Percentiles rank a stretch among this genome's conserved stretches.
Conservation (phyloP, 2,329 filamentous ascomycete genomes). For the Helotiales sp. region DNA sequence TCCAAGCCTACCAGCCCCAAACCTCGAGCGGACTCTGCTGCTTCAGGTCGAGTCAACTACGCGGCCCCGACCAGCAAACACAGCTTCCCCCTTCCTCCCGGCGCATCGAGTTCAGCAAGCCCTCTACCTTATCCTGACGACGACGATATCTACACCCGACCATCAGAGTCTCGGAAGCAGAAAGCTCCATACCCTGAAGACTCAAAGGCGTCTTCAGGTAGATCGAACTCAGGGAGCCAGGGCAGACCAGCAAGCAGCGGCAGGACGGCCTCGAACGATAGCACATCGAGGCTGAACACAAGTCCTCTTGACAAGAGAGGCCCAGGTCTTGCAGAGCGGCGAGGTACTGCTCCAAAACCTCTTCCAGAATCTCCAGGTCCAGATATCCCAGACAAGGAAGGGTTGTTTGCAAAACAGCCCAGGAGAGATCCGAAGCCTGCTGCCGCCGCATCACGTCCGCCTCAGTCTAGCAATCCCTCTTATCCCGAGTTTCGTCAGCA, state of each 20-base stretch:
- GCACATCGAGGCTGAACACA: slow-evolving; percentile 38
- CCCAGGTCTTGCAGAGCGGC: slow-evolving; percentile 76
- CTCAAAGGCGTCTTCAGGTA: slow-evolving; percentile 31
- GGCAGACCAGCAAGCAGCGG: slow-evolving; percentile 26
- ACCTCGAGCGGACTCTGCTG: slow-evolving; percentile 47
- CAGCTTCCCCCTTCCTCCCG: slow-evolving; percentile 67
- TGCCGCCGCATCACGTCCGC: slow-evolving; percentile 29
- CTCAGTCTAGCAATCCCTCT: slow-evolving; percentile 28
- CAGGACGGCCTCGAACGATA: slow-evolving; percentile 43
- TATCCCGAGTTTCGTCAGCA: slow-evolving; percentile 40
- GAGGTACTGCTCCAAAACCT: slow-evolving; percentile 81
- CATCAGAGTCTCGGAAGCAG: slow-evolving; percentile 41
- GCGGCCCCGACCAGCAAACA: slow-evolving; percentile 57
- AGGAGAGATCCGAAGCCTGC: slow-evolving; percentile 48
- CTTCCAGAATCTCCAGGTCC: slow-evolving; percentile 83
- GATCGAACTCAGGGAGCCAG: slow-evolving; percentile 31
- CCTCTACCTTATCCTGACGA: slow-evolving; percentile 77
- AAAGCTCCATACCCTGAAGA: slow-evolving; percentile 45
- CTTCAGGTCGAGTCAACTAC: slow-evolving; percentile 52
- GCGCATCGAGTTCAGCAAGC: slow-evolving; percentile 71
- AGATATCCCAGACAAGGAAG: slow-evolving; percentile 75
- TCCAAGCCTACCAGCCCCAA: slow-evolving; percentile 75
- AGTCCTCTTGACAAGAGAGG: slow-evolving; percentile 60
- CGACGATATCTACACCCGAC: slow-evolving; percentile 53
- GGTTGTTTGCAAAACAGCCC: slow-evolving; percentile 70